Conservation (phyloP, 768 basidiomycete genomes). For the Terana coerulea region DNA sequence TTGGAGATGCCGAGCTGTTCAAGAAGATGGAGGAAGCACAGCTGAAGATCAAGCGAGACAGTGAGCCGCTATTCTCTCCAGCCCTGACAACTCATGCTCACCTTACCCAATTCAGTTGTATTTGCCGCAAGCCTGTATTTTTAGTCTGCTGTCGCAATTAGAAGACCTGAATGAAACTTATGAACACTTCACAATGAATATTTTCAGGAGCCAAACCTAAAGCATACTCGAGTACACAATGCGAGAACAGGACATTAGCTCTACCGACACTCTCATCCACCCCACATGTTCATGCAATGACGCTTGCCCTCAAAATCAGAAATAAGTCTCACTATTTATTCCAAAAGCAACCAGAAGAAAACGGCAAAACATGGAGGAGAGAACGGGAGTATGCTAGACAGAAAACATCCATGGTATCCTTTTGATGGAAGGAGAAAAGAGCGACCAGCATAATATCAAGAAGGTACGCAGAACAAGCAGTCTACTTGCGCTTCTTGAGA, state of each 20-base stretch:
- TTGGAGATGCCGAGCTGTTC: conserved; percentile 93
- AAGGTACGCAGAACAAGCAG: too few species aligned
- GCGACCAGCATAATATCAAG: not conserved
- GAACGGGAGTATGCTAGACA: not conserved
- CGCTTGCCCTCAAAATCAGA: not conserved
- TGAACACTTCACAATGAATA: too few species aligned
- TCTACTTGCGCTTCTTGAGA: conserved; percentile 74
- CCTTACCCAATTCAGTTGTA: conserved; percentile 49
- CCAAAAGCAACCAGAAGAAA: conserved; percentile 4
- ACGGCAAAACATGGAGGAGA: conserved; percentile 5
- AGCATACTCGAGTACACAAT: too few species aligned
- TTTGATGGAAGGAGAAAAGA: too few species aligned
- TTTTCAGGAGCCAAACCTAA: too few species aligned
- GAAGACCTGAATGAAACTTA: not conserved
- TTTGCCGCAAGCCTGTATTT: conserved; percentile 89
- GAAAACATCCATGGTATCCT: conserved; percentile 8
- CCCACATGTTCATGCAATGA: not conserved
- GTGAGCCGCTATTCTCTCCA: conserved; percentile 48
- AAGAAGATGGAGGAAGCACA: conserved; percentile 98
- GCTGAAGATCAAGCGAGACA: conserved; percentile 91
- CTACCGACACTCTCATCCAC: too few species aligned
- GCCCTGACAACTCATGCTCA: not conserved
- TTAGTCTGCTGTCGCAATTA: conserved; percentile 38
- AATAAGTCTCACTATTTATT: not conserved
- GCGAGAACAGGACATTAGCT: too few species aligned